Conservation (phyloP, 768 basidiomycete species). For the Phallus indusiatus region DNA sequence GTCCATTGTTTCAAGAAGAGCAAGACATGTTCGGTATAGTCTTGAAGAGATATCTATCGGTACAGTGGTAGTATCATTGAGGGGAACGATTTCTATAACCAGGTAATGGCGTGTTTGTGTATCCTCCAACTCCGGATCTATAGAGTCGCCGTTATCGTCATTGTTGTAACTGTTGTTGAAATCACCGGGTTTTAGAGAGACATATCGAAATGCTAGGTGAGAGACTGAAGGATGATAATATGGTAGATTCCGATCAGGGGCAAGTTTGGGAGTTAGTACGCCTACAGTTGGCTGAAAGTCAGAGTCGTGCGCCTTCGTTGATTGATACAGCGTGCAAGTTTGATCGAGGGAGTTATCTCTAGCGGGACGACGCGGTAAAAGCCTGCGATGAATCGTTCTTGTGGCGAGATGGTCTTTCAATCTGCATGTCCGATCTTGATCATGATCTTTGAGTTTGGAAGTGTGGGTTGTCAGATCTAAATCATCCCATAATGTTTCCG, state of each 20-base stretch:
- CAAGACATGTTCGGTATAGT: constrained; percentile 71
- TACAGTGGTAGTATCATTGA: constrained; percentile 27
- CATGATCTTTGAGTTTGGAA: neutral
- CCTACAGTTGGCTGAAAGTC: constrained; percentile 17
- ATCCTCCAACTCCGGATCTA: constrained; percentile 15
- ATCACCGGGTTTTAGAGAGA: constrained; percentile 16
- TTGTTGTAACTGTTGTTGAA: too few relatives aligned
- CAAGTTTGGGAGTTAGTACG: constrained; percentile 26
- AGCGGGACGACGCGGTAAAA: constrained; percentile 71
- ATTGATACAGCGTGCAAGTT: constrained; percentile 63
- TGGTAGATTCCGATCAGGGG: constrained; percentile 44
- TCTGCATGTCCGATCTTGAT: neutral
- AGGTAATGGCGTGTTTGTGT: constrained; percentile 23
- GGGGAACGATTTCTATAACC: constrained; percentile 50
- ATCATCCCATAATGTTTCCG: constrained; percentile 49
- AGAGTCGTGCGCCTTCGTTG: constrained; percentile 1
- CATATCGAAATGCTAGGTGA: constrained; percentile 75
- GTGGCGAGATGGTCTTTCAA: neutral
- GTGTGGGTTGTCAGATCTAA: neutral
- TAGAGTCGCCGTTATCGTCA: constrained; percentile 10
- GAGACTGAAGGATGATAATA: constrained; percentile 85
- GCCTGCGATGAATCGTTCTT: constrained; percentile 49
- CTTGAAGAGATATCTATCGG: constrained; percentile 48
- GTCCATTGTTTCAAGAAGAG: constrained; percentile 73
- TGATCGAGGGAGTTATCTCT: constrained; percentile 71